These are phyloP conservation scores for Trichoderma gracile DNA, from an alignment of 2,329 filamentous ascomycete genomes.

Conservation along the genomic window DNA sequence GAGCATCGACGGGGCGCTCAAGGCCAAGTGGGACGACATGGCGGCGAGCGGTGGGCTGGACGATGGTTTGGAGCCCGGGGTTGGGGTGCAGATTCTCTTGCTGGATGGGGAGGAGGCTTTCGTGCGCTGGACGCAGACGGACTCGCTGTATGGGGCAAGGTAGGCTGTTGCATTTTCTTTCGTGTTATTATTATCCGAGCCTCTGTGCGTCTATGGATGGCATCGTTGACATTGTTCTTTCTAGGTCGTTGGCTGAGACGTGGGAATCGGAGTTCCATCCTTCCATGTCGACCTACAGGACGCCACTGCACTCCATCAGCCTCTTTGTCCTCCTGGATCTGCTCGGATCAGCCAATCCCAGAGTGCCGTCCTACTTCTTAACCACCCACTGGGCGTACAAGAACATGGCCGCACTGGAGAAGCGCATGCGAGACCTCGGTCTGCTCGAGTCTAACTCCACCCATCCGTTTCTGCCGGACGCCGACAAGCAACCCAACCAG, in stretches of 20 bases:
- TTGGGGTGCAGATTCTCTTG: slow-evolving; percentile 84
- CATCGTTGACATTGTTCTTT: background rate
- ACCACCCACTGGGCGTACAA: slow-evolving; percentile 93
- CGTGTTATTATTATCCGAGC: too few relatives aligned
- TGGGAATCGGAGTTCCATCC: slow-evolving; percentile 76
- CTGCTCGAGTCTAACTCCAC: slow-evolving; percentile 62
- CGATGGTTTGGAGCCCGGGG: slow-evolving; percentile 67
- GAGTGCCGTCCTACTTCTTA: slow-evolving; percentile 81
- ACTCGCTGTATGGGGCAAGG: slow-evolving; percentile 88
- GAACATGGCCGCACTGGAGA: slow-evolving; percentile 71
- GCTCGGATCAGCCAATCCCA: slow-evolving; percentile 68
- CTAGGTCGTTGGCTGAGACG: slow-evolving; percentile 68
- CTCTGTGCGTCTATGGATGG: background rate
- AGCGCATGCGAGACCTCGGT: slow-evolving; percentile 66
- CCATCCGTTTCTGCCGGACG: slow-evolving; percentile 64
- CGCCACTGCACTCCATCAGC: slow-evolving; percentile 73
- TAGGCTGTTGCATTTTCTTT: slow-evolving; percentile 42
- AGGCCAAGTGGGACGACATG: slow-evolving; percentile 78
- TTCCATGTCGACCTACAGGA: slow-evolving; percentile 72
- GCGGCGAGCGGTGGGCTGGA: slow-evolving; percentile 56
- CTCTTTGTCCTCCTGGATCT: slow-evolving; percentile 92
- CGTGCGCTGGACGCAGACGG: slow-evolving; percentile 71
- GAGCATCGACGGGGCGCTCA: slow-evolving; percentile 76
- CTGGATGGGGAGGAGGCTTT: slow-evolving; percentile 96
- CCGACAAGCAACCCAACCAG: slow-evolving; percentile 51